phyloP scores from a whole-genome alignment of 768 basidiomycete species.

The Scleroderma citrinum region DNA sequence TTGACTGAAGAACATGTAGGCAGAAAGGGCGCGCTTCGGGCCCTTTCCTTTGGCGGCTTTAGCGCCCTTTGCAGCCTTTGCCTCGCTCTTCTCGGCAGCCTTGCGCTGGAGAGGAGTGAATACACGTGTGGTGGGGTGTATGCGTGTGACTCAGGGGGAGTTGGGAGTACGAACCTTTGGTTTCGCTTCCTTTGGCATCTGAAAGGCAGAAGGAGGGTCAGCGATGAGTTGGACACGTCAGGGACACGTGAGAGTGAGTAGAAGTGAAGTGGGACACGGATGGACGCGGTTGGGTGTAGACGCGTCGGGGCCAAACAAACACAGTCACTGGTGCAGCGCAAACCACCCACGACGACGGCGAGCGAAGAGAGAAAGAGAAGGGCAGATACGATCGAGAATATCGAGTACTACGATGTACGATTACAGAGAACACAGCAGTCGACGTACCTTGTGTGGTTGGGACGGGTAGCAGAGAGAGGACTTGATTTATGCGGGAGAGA shows the following conservation, averaged over 20 bases:
- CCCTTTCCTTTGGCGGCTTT: conserved; percentile 61
- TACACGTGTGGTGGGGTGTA: conserved; percentile 1
- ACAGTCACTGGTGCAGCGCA: conserved; percentile 4
- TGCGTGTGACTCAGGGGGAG: conserved; percentile 1
- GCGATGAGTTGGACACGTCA: conserved; percentile 36
- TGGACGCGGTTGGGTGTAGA: conserved; percentile 27
- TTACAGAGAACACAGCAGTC: conserved; percentile 14
- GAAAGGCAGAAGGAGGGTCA: conserved; percentile 29
- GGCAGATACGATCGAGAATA: not conserved
- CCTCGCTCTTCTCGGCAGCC: conserved; percentile 66
- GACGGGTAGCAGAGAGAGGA: conserved; percentile 13
- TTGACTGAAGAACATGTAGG: conserved; percentile 99
- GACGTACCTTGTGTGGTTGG: conserved; percentile 28
- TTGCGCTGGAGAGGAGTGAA: conserved; percentile 47
- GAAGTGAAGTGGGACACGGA: conserved; percentile 23
- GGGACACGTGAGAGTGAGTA: conserved; percentile 26
- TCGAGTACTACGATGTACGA: conserved; percentile 20
- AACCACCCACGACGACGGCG: conserved; percentile 22
- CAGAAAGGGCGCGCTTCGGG: conserved; percentile 89
- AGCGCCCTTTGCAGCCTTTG: conserved; percentile 44
- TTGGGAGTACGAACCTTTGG: conserved; percentile 48
- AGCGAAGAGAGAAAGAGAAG: conserved; percentile 6
- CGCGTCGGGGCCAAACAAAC: conserved; percentile 38
- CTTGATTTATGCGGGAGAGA: conserved; percentile 30
- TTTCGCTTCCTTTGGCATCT: conserved; percentile 82